phyloP scores from a whole-genome alignment of 306 rosid species.

The Potentilla sterilis region DNA sequence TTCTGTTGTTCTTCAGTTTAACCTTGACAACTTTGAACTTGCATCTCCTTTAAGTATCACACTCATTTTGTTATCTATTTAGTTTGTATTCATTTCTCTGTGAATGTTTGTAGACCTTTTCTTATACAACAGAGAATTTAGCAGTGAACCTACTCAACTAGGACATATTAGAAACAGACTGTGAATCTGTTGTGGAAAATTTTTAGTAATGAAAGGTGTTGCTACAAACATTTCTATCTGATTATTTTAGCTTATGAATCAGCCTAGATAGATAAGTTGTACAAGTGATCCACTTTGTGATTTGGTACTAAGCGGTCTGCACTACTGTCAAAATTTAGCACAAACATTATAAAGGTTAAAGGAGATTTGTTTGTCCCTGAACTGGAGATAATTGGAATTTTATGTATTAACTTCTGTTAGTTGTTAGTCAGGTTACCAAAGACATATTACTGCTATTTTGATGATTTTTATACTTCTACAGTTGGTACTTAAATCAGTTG shows the following conservation, averaged over 20 bases:
- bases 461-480: no score
- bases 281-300: background rate
- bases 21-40: background rate
- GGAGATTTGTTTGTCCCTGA: background rate
- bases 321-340: background rate
- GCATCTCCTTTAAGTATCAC: background rate
- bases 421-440: background rate
- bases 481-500: background rate
- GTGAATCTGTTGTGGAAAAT: background rate
- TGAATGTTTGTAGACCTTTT: background rate
- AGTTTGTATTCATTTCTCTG: background rate
- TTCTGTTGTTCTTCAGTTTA: background rate
- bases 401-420: background rate
- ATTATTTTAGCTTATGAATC: background rate
- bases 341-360: background rate
- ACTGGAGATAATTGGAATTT: background rate
- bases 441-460: background rate
- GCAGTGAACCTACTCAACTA: background rate
- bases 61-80: background rate
- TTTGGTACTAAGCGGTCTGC: background rate
- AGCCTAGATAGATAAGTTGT: background rate
- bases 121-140: background rate
- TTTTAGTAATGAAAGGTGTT: background rate
- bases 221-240: background rate
- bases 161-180: background rate